Conservation (phyloP, 495 filamentous ascomycete species). For the Neurospora sp. region DNA sequence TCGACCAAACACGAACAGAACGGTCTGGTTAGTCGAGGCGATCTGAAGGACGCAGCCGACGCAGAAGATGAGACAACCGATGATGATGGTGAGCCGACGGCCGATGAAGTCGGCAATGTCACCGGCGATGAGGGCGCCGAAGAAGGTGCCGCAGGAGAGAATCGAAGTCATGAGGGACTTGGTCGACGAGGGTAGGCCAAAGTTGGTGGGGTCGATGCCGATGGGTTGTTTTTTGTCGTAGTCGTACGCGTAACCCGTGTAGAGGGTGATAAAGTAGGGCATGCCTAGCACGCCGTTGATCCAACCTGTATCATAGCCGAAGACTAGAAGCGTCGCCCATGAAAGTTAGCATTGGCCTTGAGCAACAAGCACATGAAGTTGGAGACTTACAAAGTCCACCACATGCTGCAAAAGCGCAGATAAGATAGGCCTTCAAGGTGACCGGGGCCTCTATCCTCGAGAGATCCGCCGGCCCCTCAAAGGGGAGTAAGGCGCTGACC, state of each 20-base stretch:
- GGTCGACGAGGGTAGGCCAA: conserved; percentile 21
- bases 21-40: conserved; percentile 23
- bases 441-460: conserved; percentile 54
- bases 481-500: conserved; percentile 9
- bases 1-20: conserved; percentile 52
- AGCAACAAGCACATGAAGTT: neutral
- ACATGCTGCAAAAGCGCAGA: conserved; percentile 57
- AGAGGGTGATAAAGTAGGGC: conserved; percentile 44
- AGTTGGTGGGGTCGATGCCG: conserved; percentile 21
- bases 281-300: conserved; percentile 51
- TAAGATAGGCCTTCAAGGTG: conserved; percentile 53
- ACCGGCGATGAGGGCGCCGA: conserved; percentile 60
- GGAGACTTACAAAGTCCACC: conserved; percentile 43
- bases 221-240: conserved; percentile 32
- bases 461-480: conserved; percentile 31
- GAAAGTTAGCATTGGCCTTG: neutral
- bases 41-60: conserved; percentile 55
- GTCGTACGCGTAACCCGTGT: conserved; percentile 54
- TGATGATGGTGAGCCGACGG: conserved; percentile 56
- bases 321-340: conserved; percentile 25
- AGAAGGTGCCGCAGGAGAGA: conserved; percentile 65
- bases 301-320: conserved; percentile 57
- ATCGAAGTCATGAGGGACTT: conserved; percentile 66
- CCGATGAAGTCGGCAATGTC: conserved; percentile 60
- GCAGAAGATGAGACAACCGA: conserved; percentile 52